Base-by-base conservation (phyloP, 331 rosid species). In the Acacia concinna region DNA sequence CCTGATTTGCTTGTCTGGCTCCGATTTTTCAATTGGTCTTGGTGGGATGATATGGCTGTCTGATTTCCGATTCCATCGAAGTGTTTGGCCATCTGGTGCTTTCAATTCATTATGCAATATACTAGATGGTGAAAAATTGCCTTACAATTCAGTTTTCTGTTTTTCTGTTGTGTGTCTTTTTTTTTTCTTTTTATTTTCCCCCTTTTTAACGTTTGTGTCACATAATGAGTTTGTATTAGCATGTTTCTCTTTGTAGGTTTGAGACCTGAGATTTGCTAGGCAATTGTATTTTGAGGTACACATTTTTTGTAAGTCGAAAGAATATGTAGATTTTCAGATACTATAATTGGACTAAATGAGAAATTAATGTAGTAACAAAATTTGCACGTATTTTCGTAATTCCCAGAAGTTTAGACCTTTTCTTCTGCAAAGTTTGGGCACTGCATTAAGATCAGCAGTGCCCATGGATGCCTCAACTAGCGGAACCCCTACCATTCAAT, bases 391-490 rank as follows among this genome's bases (percentile, higher is more conserved):
- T 86, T 88, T 84, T 84, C 79, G 6, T 79, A 79, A 86, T 89
- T 82, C 87, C 83, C 93, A 90, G 92, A 86, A 78, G 83, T 75
- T 87, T 89, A 88, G 89, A 90, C 79, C 84, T 85, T 83, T 75
- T 76, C 83, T 66, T 79, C 87, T 82, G 87, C 87, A 82, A 86
- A 86, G 84, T 76, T 90, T 82, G 97, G 97, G 90, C 92, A 87
- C 98, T 95, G 97, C 92, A 37, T 81, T 38, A 82, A 70, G 76
- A 70, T 81, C 25, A 51, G 97, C 97, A 91, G 97, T 91, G 97
- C 97, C 96, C 93, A 95, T 95, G 99, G 99, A 95, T 70, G 98
- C 97, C 84, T 87, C 99, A 69, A 87, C 98, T 8, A 90, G 97
- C 82, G 94, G 97, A 85, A 95, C 94, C 87, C 93, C 96, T 52